Base-by-base conservation (phyloP, 1,139 yeast genomes). In the Saccharomyces hybrid region DNA sequence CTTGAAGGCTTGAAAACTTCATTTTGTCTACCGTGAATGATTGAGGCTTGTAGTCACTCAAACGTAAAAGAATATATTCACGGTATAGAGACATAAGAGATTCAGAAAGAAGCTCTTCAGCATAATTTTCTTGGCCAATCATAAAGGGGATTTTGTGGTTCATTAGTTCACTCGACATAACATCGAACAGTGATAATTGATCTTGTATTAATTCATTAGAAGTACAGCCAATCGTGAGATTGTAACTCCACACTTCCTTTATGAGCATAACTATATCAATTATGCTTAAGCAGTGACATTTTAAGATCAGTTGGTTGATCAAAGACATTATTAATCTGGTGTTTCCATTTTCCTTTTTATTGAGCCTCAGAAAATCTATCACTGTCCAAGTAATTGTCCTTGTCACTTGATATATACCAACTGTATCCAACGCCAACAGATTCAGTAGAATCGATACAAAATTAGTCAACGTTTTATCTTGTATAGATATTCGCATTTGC, bases 121-220 rank as follows among this genome's bases (percentile, higher is more conserved):
- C 46, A 3, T 49, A 46, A 34, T 49, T 54, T 25, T 54, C 56
- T 27, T 54, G 55, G 3, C 63, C 65, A 3, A 57, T 46, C 59
- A 60, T 60, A 27, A 26, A 6, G 1, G 67, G 66, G 14, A 63
- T 27, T 4, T 53, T 52, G 38, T 60, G 54, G 32, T 46, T 32
- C 5, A 66, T 31, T 26, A 68, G 48, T 28, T 66, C 66, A 29
- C 66, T 59, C 1, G 62, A 52, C 46, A 62, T 58, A 13, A 63
- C 42, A 48, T 65, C 60, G 38, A 67, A 60, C 31, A 58, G 54
- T 2, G 58, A 50, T n/a, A 65, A 26, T 49, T 66, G 68, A 14
- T 55, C 46, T 19, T 58, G 61, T 3, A 62, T 46, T 3, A 52
- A 52, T 5, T 59, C 62, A 42, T 58, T 63, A 27, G 55, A 60